Base-by-base conservation (phyloP, 805 yeast genomes). In the Schizosaccharomyces cryophilus region DNA sequence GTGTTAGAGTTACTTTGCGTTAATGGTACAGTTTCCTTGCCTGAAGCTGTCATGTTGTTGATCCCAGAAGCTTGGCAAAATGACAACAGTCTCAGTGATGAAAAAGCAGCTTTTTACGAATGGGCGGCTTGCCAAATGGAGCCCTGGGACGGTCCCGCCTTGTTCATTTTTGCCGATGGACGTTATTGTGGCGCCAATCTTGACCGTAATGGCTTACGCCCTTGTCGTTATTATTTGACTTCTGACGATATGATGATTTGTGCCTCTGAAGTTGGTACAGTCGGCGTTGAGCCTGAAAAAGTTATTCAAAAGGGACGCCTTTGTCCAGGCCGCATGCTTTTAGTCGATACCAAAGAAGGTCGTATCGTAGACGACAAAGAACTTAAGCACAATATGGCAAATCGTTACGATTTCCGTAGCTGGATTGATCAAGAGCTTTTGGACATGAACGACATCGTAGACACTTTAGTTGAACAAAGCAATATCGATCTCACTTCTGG, bases 41-140 rank as follows among this genome's bases (percentile, higher is more conserved):
- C 97, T 15, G 98, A 93, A 73, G 97, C 97, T 17, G 85, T 93
- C 65, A 93, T 90, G 97, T 73, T 90, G 72, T 77, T 93, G 77
- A 90, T 93, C 63, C 98, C 98, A 42, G 98, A 90, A 73, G 96
- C 97, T 4, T 88, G 96, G 93, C 96, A 90, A 73, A 85, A 85
- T 70, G 93, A 89, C 73, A 72, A 73, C 61, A 72, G 78, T 65
- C 88, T 90, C 85, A 96, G 90, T 71, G 87, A 95, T 62, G 83
- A 85, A 72, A 85, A 89, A 75, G 82, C 79, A 67, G 96, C 97
- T 0, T 90, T 94, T 73, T 90, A 90, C 74, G 96, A 93, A 72
- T 90, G 97, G 97, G 97, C 96, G 59, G 95, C 97, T 13, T 88
- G 96, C 74, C 75, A 90, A 65, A 93, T 93, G 96, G 98, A 90